These are phyloP conservation scores for Dactylellina sp. DNA, from an alignment of 2,329 filamentous ascomycete species.

Conservation along the genomic window DNA sequence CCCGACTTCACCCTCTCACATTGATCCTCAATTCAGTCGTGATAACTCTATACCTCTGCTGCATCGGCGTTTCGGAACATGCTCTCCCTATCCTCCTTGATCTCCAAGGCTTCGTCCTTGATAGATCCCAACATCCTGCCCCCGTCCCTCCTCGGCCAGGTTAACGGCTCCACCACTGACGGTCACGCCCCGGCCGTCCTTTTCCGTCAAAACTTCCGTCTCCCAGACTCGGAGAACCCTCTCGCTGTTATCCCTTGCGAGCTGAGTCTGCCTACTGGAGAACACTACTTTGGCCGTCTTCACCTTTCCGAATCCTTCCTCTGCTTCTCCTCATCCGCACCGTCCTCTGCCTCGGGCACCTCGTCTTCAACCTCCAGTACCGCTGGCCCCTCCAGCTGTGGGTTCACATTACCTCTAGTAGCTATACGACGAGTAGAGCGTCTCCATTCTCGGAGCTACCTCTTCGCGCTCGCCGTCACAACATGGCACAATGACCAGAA, in stretches of 20 bases:
- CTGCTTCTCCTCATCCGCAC: conserved; percentile 93
- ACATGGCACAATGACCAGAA: conserved; percentile 94
- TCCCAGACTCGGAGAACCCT: conserved; percentile 90
- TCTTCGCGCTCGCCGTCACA: conserved; percentile 92
- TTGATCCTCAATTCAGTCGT: neutral
- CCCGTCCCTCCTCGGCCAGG: conserved; percentile 81
- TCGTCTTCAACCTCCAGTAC: conserved; percentile 80
- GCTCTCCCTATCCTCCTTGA: conserved; percentile 52
- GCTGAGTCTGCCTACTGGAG: conserved; percentile 86
- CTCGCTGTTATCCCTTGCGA: conserved; percentile 97
- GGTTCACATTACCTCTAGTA: conserved; percentile 92
- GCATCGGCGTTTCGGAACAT: conserved; percentile 35
- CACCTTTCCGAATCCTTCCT: conserved; percentile 94
- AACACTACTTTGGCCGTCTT: conserved; percentile 90
- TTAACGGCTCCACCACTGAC: conserved; percentile 75
- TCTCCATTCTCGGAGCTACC: conserved; percentile 88
- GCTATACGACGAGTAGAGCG: conserved; percentile 92
- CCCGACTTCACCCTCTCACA: conserved; percentile 20
- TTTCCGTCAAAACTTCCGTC: conserved; percentile 95
- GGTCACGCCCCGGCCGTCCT: conserved; percentile 65
- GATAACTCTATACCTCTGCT: neutral
- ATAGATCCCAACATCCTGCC: conserved; percentile 66
- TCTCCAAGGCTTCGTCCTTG: conserved; percentile 57
- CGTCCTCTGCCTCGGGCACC: conserved; percentile 85
- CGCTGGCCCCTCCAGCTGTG: conserved; percentile 76